phyloP scores from a whole-genome alignment of 495 filamentous ascomycete genomes.

The Cladorrhinum samala region DNA sequence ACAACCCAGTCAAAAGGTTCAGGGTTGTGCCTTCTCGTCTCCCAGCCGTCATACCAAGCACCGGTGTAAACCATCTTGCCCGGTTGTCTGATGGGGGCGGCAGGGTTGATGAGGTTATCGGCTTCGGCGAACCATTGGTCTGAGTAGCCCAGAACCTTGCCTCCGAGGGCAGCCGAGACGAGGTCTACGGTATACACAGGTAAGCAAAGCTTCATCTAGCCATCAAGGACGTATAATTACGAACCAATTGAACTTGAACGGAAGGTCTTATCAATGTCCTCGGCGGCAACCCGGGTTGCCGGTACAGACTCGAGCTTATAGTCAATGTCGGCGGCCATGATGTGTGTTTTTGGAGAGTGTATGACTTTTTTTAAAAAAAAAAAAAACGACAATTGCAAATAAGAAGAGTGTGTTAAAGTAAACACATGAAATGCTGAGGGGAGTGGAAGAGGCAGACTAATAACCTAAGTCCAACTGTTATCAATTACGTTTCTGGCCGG shows the following conservation, averaged over 20 bases:
- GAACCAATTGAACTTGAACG: slow-evolving; percentile 61
- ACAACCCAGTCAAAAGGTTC: slow-evolving; percentile 79
- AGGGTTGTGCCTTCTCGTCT: slow-evolving; percentile 81
- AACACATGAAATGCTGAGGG: neutral
- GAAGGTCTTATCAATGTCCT: slow-evolving; percentile 67
- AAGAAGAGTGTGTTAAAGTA: neutral
- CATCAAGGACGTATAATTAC: slow-evolving; percentile 14
- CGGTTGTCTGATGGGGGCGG: slow-evolving; percentile 65
- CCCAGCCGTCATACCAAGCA: slow-evolving; percentile 96
- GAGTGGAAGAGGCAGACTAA: neutral
- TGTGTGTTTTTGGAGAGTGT: neutral
- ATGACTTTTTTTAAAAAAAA: neutral
- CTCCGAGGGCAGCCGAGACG: slow-evolving; percentile 66
- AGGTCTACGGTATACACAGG: slow-evolving; percentile 51
- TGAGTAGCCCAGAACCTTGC: slow-evolving; percentile 66
- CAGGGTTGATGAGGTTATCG: slow-evolving; percentile 69
- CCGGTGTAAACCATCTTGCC: slow-evolving; percentile 81
- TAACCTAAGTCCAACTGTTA: too few relatives aligned
- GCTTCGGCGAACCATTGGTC: slow-evolving; percentile 90
- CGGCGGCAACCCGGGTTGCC: slow-evolving; percentile 43
- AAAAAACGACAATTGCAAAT: too few relatives aligned
- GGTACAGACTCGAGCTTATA: slow-evolving; percentile 45
- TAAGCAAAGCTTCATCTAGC: neutral
- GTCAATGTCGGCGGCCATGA: slow-evolving; percentile 29
- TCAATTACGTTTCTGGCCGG: neutral